Percentiles rank a stretch among this genome's conserved stretches.
These are phyloP conservation scores for Myriosclerotinia curreyana DNA, from an alignment of 2,329 filamentous ascomycete species.

Conservation along the genomic window DNA sequence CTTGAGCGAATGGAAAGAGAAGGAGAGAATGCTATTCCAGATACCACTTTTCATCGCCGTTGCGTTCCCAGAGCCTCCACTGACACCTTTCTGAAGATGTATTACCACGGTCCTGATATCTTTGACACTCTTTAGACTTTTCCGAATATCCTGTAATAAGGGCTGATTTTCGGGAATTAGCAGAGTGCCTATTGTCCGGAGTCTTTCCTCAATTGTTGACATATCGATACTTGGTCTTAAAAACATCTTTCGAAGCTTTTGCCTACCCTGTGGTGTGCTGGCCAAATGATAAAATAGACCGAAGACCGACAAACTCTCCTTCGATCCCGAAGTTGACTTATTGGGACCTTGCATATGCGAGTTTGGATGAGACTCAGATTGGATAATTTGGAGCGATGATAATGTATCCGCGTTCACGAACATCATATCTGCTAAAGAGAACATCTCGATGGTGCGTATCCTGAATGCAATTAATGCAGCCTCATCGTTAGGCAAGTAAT, in stretches of 20 bases:
- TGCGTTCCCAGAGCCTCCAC: conserved; percentile 43
- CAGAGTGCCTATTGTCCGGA: conserved; percentile 66
- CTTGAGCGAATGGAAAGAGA: conserved; percentile 67
- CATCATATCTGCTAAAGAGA: conserved; percentile 64
- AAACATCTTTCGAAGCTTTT: conserved; percentile 73
- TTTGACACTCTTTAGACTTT: conserved; percentile 66
- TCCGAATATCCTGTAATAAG: conserved; percentile 53
- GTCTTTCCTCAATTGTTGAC: conserved; percentile 65
- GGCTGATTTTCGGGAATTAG: conserved; percentile 64
- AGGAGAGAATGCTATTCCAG: conserved; percentile 71
- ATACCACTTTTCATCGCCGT: conserved; percentile 58
- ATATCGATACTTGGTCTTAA: conserved; percentile 72
- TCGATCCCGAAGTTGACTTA: conserved; percentile 59
- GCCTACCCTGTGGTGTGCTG: conserved; percentile 74
- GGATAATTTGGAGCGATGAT: conserved; percentile 78
- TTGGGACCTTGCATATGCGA: conserved; percentile 70
- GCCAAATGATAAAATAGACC: conserved; percentile 75
- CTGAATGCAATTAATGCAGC: conserved; percentile 54
- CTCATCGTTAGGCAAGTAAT: conserved; percentile 59
- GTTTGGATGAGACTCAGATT: conserved; percentile 78
- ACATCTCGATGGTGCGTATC: conserved; percentile 68
- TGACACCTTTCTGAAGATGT: conserved; percentile 76
- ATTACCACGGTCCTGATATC: conserved; percentile 69
- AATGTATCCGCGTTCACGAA: conserved; percentile 81
- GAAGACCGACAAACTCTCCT: conserved; percentile 80